A percentile compares a stretch with the other conserved stretches of the same genome.
Evolutionary conservation across 306 rosid genomes (phyloP).

Genomic region (Dalbergia cochinchinensis): DNA sequence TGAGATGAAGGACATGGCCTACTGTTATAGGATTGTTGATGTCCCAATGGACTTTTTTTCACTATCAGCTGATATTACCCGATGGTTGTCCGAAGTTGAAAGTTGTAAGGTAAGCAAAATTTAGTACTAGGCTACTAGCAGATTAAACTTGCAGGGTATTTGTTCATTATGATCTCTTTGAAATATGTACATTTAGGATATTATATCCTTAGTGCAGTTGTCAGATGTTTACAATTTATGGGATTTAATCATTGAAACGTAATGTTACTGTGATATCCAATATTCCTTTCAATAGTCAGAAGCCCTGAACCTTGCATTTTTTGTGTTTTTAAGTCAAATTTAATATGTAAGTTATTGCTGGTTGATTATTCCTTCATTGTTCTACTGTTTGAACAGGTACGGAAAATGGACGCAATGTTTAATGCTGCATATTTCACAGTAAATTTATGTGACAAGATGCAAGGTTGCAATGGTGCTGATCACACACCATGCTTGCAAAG

Average conservation of each 20-base stretch:
- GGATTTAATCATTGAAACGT: slow-evolving; percentile 17
- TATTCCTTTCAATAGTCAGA: neutral
- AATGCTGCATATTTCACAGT: slow-evolving; percentile 74
- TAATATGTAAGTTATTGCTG: slow-evolving; percentile 2
- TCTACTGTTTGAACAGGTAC: slow-evolving; percentile 64
- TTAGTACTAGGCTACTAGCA: neutral
- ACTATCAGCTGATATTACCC: slow-evolving; percentile 74
- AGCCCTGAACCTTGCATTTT: slow-evolving; percentile 18
- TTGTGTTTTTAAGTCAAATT: slow-evolving; percentile 5
- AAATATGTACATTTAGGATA: slow-evolving; percentile 1
- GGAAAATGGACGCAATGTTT: slow-evolving; percentile 82
- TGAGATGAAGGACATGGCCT: slow-evolving; percentile 88
- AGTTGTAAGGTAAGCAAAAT: slow-evolving; percentile 70
- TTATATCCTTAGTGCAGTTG: slow-evolving; percentile 9
- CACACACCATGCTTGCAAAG: slow-evolving; percentile 86
- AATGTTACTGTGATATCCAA: slow-evolving; percentile 23
- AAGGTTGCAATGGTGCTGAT: slow-evolving; percentile 68
- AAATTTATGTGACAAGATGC: slow-evolving; percentile 67
- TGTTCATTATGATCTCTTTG: slow-evolving; percentile 5
- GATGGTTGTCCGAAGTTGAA: slow-evolving; percentile 91
- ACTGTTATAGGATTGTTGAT: slow-evolving; percentile 69
- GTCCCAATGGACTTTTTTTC: slow-evolving; percentile 73
- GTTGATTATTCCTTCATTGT: slow-evolving; percentile 27
- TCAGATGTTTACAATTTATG: neutral
- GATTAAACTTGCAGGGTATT: neutral